Conservation (phyloP, 768 basidiomycete genomes). For the Suillus discolor region DNA sequence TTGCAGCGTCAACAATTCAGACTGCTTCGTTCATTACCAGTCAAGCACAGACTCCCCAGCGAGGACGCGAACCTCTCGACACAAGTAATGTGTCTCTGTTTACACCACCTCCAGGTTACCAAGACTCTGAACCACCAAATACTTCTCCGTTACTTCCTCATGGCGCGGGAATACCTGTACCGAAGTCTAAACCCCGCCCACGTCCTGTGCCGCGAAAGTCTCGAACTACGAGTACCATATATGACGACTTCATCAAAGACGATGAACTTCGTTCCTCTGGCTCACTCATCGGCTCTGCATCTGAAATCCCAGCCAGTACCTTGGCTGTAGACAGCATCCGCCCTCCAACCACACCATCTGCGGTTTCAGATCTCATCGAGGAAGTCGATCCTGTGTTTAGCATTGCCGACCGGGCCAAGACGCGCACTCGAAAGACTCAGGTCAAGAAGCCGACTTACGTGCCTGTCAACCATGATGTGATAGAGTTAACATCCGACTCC, state of each 20-base stretch:
- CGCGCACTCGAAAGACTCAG: conserved; percentile 44
- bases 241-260: conserved; percentile 1
- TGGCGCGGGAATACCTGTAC: conserved; percentile 6
- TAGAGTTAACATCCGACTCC: conserved; percentile 47
- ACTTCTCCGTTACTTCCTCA: conserved; percentile 12
- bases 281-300: conserved; percentile 25
- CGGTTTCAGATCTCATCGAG: conserved; percentile 12
- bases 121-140: conserved; percentile 14
- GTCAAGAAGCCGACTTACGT: conserved; percentile 16
- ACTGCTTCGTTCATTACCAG: conserved; percentile 20
- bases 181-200: conserved; percentile 30
- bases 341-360: conserved; percentile 18
- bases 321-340: conserved; percentile 25
- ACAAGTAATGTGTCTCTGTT: conserved; percentile 26
- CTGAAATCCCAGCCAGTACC: conserved; percentile 14
- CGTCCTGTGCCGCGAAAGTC: conserved; percentile 23
- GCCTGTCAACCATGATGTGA: conserved; percentile 33
- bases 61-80: conserved; percentile 1
- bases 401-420: conserved; percentile 64
- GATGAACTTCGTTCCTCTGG: conserved; percentile 14
- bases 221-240: conserved; percentile 2
- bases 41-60: conserved; percentile 19
- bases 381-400: conserved; percentile 31
- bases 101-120: conserved; percentile 20
- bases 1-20: conserved; percentile 23